Percentiles rank a stretch among this genome's conserved stretches.
Conservation (phyloP, 2,329 filamentous ascomycete genomes). For the Colletotrichum destructivum region DNA sequence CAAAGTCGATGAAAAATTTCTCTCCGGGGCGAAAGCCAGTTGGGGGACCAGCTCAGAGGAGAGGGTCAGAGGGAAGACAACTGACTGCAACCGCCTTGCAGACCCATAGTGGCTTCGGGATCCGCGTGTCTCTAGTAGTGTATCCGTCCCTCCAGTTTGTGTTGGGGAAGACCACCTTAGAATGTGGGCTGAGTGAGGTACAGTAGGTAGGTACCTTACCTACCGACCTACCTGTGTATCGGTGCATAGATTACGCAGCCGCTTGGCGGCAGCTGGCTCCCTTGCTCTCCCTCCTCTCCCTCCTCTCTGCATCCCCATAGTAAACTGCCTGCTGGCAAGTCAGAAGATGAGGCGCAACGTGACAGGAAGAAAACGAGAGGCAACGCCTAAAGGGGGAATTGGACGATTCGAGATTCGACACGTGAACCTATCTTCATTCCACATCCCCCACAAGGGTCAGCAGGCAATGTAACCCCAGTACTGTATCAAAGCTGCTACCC, state of each 20-base stretch:
- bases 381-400: slow-evolving; percentile 14
- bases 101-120: not conserved
- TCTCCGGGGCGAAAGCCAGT: not conserved
- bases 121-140: not conserved
- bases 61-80: not conserved
- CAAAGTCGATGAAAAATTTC: slow-evolving; percentile 12
- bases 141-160: slow-evolving; percentile 8
- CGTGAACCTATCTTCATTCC: slow-evolving; percentile 37
- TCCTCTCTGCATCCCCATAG: slow-evolving; percentile 1
- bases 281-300: not conserved
- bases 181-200: slow-evolving; percentile 35
- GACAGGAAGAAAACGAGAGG: slow-evolving; percentile 2
- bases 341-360: slow-evolving; percentile 5
- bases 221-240: no score
- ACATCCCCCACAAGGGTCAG: slow-evolving; percentile 40
- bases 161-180: slow-evolving; percentile 20
- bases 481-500: slow-evolving; percentile 1
- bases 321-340: not conserved
- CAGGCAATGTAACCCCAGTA: slow-evolving; percentile 39
- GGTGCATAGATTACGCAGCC: slow-evolving; percentile 31
- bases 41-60: not conserved
- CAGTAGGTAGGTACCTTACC: no score
- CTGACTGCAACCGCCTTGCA: slow-evolving; percentile 1
- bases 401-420: slow-evolving; percentile 32
- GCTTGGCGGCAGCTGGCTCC: slow-evolving; percentile 37